These are phyloP conservation scores for Lolium rigidum DNA, from an alignment of 176 grass and related monocot species.

Conservation along the genomic window DNA sequence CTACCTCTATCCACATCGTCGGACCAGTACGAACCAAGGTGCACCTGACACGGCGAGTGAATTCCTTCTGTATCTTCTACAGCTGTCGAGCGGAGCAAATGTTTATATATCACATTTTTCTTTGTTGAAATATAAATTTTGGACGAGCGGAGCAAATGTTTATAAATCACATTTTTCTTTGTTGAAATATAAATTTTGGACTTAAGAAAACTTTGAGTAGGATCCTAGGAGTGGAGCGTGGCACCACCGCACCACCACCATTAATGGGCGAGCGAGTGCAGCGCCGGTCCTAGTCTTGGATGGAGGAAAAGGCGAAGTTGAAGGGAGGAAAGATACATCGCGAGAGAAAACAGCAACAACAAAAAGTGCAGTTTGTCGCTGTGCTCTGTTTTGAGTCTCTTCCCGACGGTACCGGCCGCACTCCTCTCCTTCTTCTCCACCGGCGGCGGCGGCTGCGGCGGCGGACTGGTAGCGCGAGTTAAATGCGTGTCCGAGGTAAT, in stretches of 20 bases:
- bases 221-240: too few relatives aligned
- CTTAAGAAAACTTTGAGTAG: too few relatives aligned
- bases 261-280: neutral
- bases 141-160: neutral
- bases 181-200: too few relatives aligned
- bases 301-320: neutral
- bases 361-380: neutral
- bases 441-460: neutral
- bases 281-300: neutral
- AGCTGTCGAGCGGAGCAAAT: neutral
- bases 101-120: neutral
- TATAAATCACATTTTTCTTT: neutral
- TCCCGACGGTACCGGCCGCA: neutral
- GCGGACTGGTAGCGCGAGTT: slow-evolving; percentile 15
- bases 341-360: neutral
- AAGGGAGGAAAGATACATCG: neutral
- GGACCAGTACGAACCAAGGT: neutral
- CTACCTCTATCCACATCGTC: too few relatives aligned
- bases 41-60: neutral
- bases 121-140: too few relatives aligned
- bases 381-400: neutral
- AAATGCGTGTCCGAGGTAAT: slow-evolving; percentile 2
- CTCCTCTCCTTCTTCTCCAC: neutral
- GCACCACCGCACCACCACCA: neutral
- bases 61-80: too few relatives aligned